Evolutionary conservation across 768 basidiomycete species (phyloP), one percentile per base, ranked within the genome.

Genomic region (Boletus rubropictus): DNA sequence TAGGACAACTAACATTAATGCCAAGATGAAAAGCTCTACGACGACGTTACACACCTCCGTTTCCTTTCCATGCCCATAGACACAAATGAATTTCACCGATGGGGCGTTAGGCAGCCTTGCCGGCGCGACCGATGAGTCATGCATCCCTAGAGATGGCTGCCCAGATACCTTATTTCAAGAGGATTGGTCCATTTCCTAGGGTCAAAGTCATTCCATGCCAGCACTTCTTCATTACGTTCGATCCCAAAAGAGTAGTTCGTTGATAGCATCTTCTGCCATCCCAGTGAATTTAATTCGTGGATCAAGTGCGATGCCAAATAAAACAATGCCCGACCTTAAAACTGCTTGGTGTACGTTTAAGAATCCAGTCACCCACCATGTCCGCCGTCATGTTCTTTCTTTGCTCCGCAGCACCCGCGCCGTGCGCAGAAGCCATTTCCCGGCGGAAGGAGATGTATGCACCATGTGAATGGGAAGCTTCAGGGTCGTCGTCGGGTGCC

Each of bases 21-120:
- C 32, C 37, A 39, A 31, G 20, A 21, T 25, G n/a, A 17, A 12
- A 36, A 38, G 28, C 14, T 15, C n/a, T 46, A 50, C 38, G 41
- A 47, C 33, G 48, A 43, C 46, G 38, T 7, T 5, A 51, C 76
- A 53, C 32, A 82, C 88, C 77, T 96, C 93, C 0, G 93, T 99
- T 57, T 93, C 88, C 62, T 97, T 97, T 17, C 95, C 95, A 55
- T 90, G 85, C 0, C 95, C 95, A 69, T 98, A 97, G 3, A 93
- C 79, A 53, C 94, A 97, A 64, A 84, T 88, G 24, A 95, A 83
- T 60, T 85, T 89, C 83, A 96, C 86, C 5, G 84, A 86, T 1
- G 95, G 93, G 0, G 96, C 96, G 39, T 81, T 67, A 1, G 95
- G 95, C 15, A 99, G 71, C 54, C 89, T 89, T 44, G 29, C 3